Conservation (phyloP, 1,139 yeast genomes). For the Candida sanyaensis region DNA sequence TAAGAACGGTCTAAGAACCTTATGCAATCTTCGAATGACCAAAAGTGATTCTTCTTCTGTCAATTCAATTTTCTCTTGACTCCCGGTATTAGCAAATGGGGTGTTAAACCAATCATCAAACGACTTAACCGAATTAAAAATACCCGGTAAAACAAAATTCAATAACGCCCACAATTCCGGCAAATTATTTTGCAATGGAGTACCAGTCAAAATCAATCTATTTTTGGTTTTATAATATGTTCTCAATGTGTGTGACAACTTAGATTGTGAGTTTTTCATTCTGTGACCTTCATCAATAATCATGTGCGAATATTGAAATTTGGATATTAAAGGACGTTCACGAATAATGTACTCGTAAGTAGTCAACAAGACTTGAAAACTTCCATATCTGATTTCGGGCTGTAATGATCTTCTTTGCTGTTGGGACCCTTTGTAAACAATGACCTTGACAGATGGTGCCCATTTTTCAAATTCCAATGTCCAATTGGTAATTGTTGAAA, state of each 20-base stretch:
- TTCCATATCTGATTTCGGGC: constrained; percentile 60
- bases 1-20: constrained; percentile 91
- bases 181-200: constrained; percentile 81
- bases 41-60: constrained; percentile 93
- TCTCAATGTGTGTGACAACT: constrained; percentile 69
- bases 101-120: constrained; percentile 89
- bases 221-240: constrained; percentile 72
- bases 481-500: constrained; percentile 82
- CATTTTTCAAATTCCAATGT: constrained; percentile 81
- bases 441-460: constrained; percentile 74
- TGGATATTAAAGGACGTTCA: constrained; percentile 67
- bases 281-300: constrained; percentile 90
- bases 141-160: constrained; percentile 76
- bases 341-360: constrained; percentile 80
- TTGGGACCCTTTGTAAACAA: constrained; percentile 78
- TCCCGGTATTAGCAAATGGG: constrained; percentile 81
- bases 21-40: constrained; percentile 93
- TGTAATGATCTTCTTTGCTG: constrained; percentile 66
- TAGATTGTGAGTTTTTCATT: constrained; percentile 82
- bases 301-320: constrained; percentile 81
- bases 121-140: constrained; percentile 82
- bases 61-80: constrained; percentile 75
- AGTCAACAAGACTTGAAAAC: constrained; percentile 74
- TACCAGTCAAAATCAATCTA: constrained; percentile 81
- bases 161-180: constrained; percentile 86